Evolutionary conservation across 2,329 filamentous ascomycete genomes (phyloP).

Genomic region (Podosphaera aphanis): DNA sequence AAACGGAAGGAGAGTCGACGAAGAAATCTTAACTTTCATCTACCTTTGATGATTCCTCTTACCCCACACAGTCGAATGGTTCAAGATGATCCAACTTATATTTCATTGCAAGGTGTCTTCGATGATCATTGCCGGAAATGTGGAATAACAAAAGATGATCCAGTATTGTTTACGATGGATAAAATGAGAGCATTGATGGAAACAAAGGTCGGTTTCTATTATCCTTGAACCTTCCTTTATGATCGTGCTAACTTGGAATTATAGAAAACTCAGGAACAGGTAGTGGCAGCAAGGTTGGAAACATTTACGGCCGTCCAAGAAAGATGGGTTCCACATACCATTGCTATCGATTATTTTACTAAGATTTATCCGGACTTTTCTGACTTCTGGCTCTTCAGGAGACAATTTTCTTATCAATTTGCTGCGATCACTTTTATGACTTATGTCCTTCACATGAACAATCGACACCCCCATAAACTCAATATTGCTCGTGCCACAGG

Average conservation of each 20-base stretch:
- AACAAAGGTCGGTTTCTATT: slow-evolving; percentile 17
- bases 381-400: slow-evolving; percentile 96
- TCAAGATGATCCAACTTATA: slow-evolving; percentile 83
- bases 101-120: slow-evolving; percentile 82
- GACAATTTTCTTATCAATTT: slow-evolving; percentile 89
- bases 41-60: slow-evolving; percentile 86
- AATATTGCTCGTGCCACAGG: slow-evolving; percentile 70
- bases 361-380: slow-evolving; percentile 66
- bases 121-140: slow-evolving; percentile 86
- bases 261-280: slow-evolving; percentile 45
- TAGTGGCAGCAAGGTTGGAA: slow-evolving; percentile 54
- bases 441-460: slow-evolving; percentile 92
- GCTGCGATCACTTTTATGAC: slow-evolving; percentile 95
- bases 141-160: slow-evolving; percentile 80
- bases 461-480: slow-evolving; percentile 87
- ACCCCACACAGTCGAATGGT: slow-evolving; percentile 88
- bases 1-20: slow-evolving; percentile 90
- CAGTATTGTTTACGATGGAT: slow-evolving; percentile 84
- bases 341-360: slow-evolving; percentile 78
- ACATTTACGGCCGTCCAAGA: slow-evolving; percentile 90
- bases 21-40: slow-evolving; percentile 83
- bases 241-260: neutral
- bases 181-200: slow-evolving; percentile 62
- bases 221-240: too few relatives aligned
- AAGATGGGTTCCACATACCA: slow-evolving; percentile 65